phyloP scores from a whole-genome alignment of 2,329 filamentous ascomycete genomes.

The Stromatinia cepivora region DNA sequence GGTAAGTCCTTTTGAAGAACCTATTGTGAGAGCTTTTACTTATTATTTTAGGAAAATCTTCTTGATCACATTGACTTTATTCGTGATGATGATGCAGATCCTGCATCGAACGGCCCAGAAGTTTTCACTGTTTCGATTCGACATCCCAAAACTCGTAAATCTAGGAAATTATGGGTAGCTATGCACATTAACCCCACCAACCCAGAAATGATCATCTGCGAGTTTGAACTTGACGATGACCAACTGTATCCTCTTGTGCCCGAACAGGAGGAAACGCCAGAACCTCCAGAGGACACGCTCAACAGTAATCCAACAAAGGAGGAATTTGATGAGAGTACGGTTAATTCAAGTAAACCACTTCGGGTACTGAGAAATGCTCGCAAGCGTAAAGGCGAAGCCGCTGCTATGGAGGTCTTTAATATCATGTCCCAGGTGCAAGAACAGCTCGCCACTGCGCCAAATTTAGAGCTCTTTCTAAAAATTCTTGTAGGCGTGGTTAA shows the following conservation, averaged over 20 bases:
- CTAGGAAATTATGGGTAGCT: constrained; percentile 79
- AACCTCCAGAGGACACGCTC: constrained; percentile 71
- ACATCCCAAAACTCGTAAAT: constrained; percentile 48
- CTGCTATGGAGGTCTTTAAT: constrained; percentile 86
- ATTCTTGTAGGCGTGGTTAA: constrained; percentile 83
- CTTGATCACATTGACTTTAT: constrained; percentile 88
- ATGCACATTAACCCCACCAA: constrained; percentile 73
- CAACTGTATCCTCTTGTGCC: constrained; percentile 66
- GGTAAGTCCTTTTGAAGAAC: not conserved
- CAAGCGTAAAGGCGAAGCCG: constrained; percentile 63
- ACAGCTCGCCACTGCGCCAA: constrained; percentile 72
- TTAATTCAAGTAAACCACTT: constrained; percentile 74
- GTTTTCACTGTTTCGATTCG: constrained; percentile 77
- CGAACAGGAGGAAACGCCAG: constrained; percentile 57
- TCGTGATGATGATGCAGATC: constrained; percentile 76
- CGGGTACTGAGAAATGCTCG: constrained; percentile 73
- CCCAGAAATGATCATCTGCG: constrained; percentile 75
- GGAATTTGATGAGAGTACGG: constrained; percentile 73
- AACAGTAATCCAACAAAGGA: constrained; percentile 70
- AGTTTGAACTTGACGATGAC: constrained; percentile 86
- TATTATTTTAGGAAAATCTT: constrained; percentile 68
- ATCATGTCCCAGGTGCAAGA: constrained; percentile 92
- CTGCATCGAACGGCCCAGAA: constrained; percentile 74
- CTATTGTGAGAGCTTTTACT: not conserved
- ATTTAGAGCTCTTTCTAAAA: constrained; percentile 73